phyloP scores from a whole-genome alignment of 495 filamentous ascomycete species.

The Penicillium fimorum region DNA sequence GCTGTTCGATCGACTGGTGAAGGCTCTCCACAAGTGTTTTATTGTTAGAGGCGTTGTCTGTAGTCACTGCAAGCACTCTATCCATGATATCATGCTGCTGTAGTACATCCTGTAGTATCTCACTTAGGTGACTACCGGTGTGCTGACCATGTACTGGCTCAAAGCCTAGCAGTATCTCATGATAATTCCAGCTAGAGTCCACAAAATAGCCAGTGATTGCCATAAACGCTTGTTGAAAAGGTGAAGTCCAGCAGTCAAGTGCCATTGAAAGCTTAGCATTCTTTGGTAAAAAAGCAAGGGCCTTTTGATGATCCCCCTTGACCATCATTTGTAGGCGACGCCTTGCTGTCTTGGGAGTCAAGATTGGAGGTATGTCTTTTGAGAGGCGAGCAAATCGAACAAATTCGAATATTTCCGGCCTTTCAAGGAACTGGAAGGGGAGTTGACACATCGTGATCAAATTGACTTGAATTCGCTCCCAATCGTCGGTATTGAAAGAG shows the following conservation, averaged over 20 bases:
- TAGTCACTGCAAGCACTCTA: too few species aligned
- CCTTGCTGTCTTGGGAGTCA: background rate
- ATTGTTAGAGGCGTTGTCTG: too few species aligned
- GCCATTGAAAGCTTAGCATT: background rate
- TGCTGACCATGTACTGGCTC: too few species aligned
- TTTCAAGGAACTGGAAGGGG: background rate
- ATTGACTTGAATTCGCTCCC: background rate
- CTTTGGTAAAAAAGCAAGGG: background rate
- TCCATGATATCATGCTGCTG: too few species aligned
- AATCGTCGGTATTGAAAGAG: background rate
- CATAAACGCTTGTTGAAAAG: background rate
- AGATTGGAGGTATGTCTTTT: constrained; percentile 1
- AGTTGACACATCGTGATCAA: background rate
- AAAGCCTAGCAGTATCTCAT: too few species aligned
- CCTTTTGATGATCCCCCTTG: background rate
- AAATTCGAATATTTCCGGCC: background rate
- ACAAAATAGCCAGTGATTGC: background rate
- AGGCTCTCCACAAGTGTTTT: too few species aligned
- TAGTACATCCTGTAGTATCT: too few species aligned
- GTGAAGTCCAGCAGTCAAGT: background rate
- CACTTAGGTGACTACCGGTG: too few species aligned
- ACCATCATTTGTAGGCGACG: background rate
- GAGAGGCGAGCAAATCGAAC: background rate
- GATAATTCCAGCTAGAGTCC: background rate
- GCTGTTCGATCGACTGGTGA: too few species aligned